Conservation (phyloP, 345 rosid genomes). For the Hirschfeldia incana region DNA sequence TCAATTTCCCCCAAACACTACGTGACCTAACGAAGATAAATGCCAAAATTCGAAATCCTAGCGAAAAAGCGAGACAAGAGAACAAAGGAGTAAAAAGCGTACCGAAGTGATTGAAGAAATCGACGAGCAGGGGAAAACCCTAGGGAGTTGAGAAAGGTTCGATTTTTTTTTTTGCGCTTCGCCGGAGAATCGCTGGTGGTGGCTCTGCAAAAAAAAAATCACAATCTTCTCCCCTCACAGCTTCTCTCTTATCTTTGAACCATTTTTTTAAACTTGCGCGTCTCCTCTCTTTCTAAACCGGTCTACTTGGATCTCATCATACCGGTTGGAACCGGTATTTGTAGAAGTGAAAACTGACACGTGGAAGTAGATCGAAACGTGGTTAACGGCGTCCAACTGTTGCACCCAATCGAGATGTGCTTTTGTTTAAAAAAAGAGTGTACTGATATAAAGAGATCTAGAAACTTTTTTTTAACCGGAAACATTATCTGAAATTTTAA, state of each 20-base stretch:
- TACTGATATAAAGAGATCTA: no score
- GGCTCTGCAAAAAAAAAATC: background rate
- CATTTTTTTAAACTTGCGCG: background rate
- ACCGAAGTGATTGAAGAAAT: background rate
- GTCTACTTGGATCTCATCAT: constrained; percentile 14
- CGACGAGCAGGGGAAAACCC: background rate
- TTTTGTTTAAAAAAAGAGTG: no score
- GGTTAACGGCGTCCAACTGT: background rate
- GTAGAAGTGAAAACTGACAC: constrained; percentile 24
- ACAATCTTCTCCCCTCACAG: background rate
- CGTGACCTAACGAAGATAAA: background rate
- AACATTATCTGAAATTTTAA: no score
- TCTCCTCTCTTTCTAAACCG: background rate
- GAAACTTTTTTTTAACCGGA: no score
- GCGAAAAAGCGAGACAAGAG: background rate
- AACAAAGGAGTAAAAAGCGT: background rate
- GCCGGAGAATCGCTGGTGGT: background rate
- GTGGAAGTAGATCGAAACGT: constrained; percentile 21
- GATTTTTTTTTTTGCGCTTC: background rate
- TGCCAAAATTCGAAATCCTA: background rate
- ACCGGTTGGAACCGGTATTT: constrained; percentile 40
- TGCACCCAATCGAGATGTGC: background rate
- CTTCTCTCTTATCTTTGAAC: background rate
- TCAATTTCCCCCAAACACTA: background rate
- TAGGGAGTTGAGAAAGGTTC: background rate